These are phyloP conservation scores for Acacia melanoxylon DNA, from an alignment of 306 rosid species.

Conservation along the genomic window DNA sequence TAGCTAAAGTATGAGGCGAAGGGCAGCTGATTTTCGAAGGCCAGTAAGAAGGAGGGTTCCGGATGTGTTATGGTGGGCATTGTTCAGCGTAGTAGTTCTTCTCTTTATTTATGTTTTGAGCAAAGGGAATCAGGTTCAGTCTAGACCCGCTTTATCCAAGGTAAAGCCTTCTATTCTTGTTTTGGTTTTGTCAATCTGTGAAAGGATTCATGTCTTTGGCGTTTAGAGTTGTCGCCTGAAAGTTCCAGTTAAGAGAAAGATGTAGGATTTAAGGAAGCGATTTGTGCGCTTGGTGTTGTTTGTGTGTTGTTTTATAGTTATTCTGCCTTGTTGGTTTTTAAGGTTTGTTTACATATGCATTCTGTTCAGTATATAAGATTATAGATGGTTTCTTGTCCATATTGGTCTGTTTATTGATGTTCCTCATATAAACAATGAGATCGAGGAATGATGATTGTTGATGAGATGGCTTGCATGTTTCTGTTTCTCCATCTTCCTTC, in stretches of 20 bases:
- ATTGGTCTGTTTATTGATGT: neutral
- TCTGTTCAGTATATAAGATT: neutral
- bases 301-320: neutral
- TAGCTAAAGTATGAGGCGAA: conserved; percentile 66
- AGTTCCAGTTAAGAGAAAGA: neutral
- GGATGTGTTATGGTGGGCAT: conserved; percentile 70
- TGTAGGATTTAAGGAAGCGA: neutral
- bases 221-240: neutral
- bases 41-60: conserved; percentile 78
- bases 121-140: conserved; percentile 76
- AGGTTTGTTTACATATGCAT: neutral
- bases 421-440: conserved; percentile 1
- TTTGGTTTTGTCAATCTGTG: neutral
- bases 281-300: neutral
- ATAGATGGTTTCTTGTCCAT: neutral
- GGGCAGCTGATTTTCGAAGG: conserved; percentile 76
- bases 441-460: neutral
- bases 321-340: neutral
- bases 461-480: conserved; percentile 5
- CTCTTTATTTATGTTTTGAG: conserved; percentile 68
- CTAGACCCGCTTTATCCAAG: conserved; percentile 64
- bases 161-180: conserved; percentile 33
- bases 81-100: conserved; percentile 67
- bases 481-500: neutral
- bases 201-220: neutral